phyloP scores from a whole-genome alignment of 495 filamentous ascomycete genomes.

The Daldinia decipiens region DNA sequence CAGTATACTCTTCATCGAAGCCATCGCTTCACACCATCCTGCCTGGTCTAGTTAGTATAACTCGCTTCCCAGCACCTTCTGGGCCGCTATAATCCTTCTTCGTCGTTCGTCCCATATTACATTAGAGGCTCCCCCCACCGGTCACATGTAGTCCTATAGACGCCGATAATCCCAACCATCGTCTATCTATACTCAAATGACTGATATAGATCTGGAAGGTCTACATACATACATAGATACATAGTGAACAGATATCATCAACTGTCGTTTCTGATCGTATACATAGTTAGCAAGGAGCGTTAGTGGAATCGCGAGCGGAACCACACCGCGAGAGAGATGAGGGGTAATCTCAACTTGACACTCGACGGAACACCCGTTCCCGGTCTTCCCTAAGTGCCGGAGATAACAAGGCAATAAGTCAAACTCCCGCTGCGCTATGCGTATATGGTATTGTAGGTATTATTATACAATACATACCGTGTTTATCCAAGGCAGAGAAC shows the following conservation, averaged over 20 bases:
- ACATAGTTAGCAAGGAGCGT: conserved; percentile 28
- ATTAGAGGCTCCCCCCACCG: conserved; percentile 39
- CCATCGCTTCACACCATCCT: conserved; percentile 45
- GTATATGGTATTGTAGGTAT: conserved; percentile 34
- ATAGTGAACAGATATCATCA: conserved; percentile 21
- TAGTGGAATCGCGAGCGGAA: conserved; percentile 43
- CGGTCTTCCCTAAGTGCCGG: conserved; percentile 35
- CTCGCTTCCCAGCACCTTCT: conserved; percentile 41
- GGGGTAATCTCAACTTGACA: conserved; percentile 42
- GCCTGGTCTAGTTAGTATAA: conserved; percentile 16
- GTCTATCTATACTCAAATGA: conserved; percentile 25
- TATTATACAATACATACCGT: conserved; percentile 9
- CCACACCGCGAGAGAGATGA: conserved; percentile 41
- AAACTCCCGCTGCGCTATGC: conserved; percentile 29
- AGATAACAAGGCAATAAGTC: conserved; percentile 38
- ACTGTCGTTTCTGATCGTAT: conserved; percentile 21
- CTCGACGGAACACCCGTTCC: conserved; percentile 34
- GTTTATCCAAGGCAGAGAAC: conserved; percentile 16
- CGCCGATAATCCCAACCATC: conserved; percentile 27
- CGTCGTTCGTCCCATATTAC: conserved; percentile 21
- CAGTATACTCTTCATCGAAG: conserved; percentile 33
- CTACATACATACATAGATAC: no score
- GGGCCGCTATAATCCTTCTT: conserved; percentile 32
- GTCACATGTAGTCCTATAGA: conserved; percentile 46
- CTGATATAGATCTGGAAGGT: conserved; percentile 34